These are phyloP conservation scores for Sphaceloma murrayae DNA, from an alignment of 2,329 filamentous ascomycete genomes.

Conservation along the genomic window DNA sequence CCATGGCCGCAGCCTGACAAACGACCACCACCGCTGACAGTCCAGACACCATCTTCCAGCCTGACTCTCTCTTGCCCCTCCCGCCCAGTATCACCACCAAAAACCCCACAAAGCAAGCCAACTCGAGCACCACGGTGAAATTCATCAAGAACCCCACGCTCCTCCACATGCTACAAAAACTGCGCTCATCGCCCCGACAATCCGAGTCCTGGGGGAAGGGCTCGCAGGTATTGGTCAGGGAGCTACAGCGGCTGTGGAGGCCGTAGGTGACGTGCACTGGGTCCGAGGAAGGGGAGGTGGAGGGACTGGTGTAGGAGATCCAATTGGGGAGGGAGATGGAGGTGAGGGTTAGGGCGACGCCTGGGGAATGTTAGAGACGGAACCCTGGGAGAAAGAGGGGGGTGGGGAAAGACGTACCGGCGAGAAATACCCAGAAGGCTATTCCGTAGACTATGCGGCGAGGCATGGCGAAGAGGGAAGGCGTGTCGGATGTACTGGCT, in stretches of 20 bases:
- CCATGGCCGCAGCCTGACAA: slow-evolving; percentile 69
- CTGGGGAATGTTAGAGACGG: slow-evolving; percentile 40
- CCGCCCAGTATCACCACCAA: slow-evolving; percentile 67
- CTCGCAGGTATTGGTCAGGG: slow-evolving; percentile 52
- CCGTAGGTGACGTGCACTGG: slow-evolving; percentile 61
- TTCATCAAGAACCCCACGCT: slow-evolving; percentile 80
- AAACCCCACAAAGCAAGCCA: slow-evolving; percentile 72
- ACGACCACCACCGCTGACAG: slow-evolving; percentile 56
- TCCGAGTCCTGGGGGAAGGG: slow-evolving; percentile 59
- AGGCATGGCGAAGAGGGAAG: slow-evolving; percentile 32
- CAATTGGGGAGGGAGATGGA: slow-evolving; percentile 62
- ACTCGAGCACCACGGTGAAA: slow-evolving; percentile 70
- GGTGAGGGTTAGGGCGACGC: slow-evolving; percentile 60
- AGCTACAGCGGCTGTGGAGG: slow-evolving; percentile 72
- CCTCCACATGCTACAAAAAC: slow-evolving; percentile 89
- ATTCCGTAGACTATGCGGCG: slow-evolving; percentile 41
- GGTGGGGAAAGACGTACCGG: slow-evolving; percentile 26
- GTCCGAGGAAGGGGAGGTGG: slow-evolving; percentile 22
- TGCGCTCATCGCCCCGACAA: slow-evolving; percentile 56
- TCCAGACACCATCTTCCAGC: slow-evolving; percentile 66
- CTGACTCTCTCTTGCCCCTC: slow-evolving; percentile 66
- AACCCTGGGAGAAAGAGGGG: slow-evolving; percentile 9
- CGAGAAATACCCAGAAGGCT: slow-evolving; percentile 39
- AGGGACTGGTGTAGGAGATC: slow-evolving; percentile 46
- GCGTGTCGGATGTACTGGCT: background rate